Evolutionary conservation across 805 yeast species (phyloP).

Genomic region (Lipomyces yamadae): DNA sequence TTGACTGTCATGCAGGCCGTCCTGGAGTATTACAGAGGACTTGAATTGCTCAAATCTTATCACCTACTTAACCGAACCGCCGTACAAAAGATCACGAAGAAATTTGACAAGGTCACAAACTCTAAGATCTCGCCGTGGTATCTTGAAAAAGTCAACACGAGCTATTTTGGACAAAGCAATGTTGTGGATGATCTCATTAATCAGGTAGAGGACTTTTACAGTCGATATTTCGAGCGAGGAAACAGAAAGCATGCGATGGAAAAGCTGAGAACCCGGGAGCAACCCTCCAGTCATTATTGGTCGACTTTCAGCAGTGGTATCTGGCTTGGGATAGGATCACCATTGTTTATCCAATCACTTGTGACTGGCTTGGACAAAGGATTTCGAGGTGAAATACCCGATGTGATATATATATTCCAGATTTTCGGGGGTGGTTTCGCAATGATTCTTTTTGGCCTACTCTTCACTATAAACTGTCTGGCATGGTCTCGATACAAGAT

Average conservation of each 20-base stretch:
- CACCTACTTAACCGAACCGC: slow-evolving; percentile 83
- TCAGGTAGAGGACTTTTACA: slow-evolving; percentile 69
- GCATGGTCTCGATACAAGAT: slow-evolving; percentile 77
- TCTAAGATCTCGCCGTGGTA: slow-evolving; percentile 54
- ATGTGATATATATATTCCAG: slow-evolving; percentile 70
- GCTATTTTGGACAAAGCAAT: slow-evolving; percentile 68
- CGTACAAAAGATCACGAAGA: slow-evolving; percentile 84
- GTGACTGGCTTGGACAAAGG: slow-evolving; percentile 52
- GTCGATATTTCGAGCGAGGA: slow-evolving; percentile 69
- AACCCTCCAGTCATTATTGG: slow-evolving; percentile 47
- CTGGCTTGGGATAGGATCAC: slow-evolving; percentile 69
- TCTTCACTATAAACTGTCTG: slow-evolving; percentile 70
- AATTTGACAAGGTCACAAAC: slow-evolving; percentile 77
- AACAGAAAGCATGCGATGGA: slow-evolving; percentile 74
- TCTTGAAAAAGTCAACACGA: slow-evolving; percentile 60
- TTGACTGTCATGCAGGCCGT: slow-evolving; percentile 58
- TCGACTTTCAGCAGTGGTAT: slow-evolving; percentile 66
- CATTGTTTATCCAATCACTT: slow-evolving; percentile 66
- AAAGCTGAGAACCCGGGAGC: slow-evolving; percentile 59
- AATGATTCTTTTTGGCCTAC: slow-evolving; percentile 59
- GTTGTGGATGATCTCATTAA: slow-evolving; percentile 65
- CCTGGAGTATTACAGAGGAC: slow-evolving; percentile 71
- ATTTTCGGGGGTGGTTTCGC: slow-evolving; percentile 92
- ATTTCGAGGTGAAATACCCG: slow-evolving; percentile 51
- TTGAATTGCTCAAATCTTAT: slow-evolving; percentile 72